Base-by-base conservation (phyloP, 1,284 basidiomycete species). In the Trametes hirsuta region DNA sequence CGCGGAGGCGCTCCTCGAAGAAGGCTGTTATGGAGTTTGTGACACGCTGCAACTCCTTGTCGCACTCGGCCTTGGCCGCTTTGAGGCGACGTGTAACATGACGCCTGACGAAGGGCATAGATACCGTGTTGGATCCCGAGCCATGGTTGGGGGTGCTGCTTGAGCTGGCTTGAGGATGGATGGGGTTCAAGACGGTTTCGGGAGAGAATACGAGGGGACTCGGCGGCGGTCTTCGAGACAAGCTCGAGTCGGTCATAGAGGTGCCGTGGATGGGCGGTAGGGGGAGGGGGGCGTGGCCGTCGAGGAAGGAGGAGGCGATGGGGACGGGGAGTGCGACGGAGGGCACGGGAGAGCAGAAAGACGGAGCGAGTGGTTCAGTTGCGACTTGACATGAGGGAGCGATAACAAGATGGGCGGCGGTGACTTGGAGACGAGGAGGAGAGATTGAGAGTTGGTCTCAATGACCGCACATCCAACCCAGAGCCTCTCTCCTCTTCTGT, bases 31-130 rank as follows among this genome's bases (percentile, higher is more conserved):
- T 95, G 59, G 89, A 93, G 72, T 93, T 90, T 55, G 97, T 93
- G 69, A 98, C 93, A 68, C 93, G 90, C 71, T 90, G 88, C 11
- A 99, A 84, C 71, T 97, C 95, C 77, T 92, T 92, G 83, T 99
- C 95, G 79, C 97, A 99, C 66, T 93, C 91, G 55, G 91, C 88
- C 80, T 99, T 99, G 59, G 97, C 95, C 1, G 90, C 90, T 75
- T 91, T 92, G 74, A 98, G 87, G 56, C 97, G 90, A 68, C 95
- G 87, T 48, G 93, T 94, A 69, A 98, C 94, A 79, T 98, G 96
- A 60, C 94, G 87, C 57, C 93, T 84, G 62, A 98, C 95, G 69
- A 95, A 97, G 46, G 93, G 89, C 90, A 92, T 93, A 56, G 90
- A 92, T 54, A 93, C 89, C 58, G 88, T 90, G 71, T 86, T 88